Evolutionary conservation across 345 rosid genomes (phyloP).

Genomic region (Mangifera indica): DNA sequence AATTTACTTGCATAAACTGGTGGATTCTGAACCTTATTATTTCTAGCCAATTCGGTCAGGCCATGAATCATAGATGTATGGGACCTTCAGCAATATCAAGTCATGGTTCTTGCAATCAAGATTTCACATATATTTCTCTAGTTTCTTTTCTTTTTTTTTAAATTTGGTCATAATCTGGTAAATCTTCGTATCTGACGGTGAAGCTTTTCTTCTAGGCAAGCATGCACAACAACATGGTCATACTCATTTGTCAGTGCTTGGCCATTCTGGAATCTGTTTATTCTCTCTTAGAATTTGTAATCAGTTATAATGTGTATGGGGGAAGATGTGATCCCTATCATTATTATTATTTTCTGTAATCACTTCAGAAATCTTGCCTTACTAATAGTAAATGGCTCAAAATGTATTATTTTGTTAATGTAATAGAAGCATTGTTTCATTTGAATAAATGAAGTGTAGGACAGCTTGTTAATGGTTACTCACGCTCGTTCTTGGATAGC

Average conservation of each 20-base stretch:
- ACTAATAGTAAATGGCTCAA: too few species aligned
- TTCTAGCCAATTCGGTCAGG: too few species aligned
- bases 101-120: neutral
- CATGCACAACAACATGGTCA: constrained; percentile 85
- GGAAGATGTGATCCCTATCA: neutral
- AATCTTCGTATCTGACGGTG: constrained; percentile 3
- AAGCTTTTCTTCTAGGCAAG: constrained; percentile 57
- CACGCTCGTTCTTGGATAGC: too few species aligned
- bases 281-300: neutral
- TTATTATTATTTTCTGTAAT: neutral
- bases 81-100: neutral
- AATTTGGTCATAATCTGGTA: constrained; percentile 4
- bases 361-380: too few species aligned
- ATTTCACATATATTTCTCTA: neutral
- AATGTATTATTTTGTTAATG: too few species aligned
- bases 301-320: neutral
- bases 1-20: neutral
- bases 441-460: too few species aligned
- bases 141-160: neutral
- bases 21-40: too few species aligned
- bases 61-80: neutral
- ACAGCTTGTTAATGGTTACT: too few species aligned
- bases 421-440: too few species aligned
- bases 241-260: constrained; percentile 65
- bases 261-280: constrained; percentile 5